These are phyloP conservation scores for Drechslera avenae DNA, from an alignment of 2,329 filamentous ascomycete genomes.

Conservation along the genomic window DNA sequence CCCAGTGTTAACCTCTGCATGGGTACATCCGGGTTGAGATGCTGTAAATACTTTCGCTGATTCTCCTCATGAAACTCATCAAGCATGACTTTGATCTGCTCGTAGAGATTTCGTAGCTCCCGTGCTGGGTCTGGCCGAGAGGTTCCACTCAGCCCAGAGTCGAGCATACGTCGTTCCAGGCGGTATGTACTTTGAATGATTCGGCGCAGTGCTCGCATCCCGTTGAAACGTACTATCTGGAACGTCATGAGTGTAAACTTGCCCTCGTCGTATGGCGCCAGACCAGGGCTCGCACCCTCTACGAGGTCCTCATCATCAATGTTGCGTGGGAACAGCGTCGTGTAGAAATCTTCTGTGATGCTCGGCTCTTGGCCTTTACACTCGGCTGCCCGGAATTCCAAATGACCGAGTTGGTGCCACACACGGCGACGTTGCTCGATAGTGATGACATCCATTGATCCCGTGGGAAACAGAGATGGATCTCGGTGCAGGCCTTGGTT, in stretches of 20 bases:
- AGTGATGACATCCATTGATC: conserved; percentile 45
- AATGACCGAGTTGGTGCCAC: conserved; percentile 47
- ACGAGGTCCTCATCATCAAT: conserved; percentile 48
- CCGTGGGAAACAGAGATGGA: conserved; percentile 44
- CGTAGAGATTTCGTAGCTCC: conserved; percentile 42
- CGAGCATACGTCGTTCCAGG: conserved; percentile 44
- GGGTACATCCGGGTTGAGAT: conserved; percentile 38
- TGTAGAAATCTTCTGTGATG: conserved; percentile 47
- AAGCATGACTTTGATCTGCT: conserved; percentile 46
- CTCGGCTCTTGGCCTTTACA: conserved; percentile 48
- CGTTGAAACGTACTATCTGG: conserved; percentile 43
- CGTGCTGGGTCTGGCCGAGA: conserved; percentile 41
- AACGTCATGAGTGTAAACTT: conserved; percentile 45
- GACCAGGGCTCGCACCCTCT: conserved; percentile 42
- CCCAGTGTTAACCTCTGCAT: conserved; percentile 41
- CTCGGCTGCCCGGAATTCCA: conserved; percentile 47
- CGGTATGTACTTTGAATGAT: conserved; percentile 47
- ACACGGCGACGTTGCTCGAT: conserved; percentile 46
- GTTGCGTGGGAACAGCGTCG: conserved; percentile 45
- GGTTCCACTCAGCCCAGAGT: conserved; percentile 41
- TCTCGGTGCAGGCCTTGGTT: conserved; percentile 48
- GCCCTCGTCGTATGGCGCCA: conserved; percentile 39
- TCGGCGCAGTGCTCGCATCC: conserved; percentile 41
- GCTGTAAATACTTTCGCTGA: conserved; percentile 39
- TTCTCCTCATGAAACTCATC: conserved; percentile 44